Percentiles rank a stretch among this genome's conserved stretches.
Evolutionary conservation across 768 basidiomycete species (phyloP).

Genomic region (Suillus paluster): DNA sequence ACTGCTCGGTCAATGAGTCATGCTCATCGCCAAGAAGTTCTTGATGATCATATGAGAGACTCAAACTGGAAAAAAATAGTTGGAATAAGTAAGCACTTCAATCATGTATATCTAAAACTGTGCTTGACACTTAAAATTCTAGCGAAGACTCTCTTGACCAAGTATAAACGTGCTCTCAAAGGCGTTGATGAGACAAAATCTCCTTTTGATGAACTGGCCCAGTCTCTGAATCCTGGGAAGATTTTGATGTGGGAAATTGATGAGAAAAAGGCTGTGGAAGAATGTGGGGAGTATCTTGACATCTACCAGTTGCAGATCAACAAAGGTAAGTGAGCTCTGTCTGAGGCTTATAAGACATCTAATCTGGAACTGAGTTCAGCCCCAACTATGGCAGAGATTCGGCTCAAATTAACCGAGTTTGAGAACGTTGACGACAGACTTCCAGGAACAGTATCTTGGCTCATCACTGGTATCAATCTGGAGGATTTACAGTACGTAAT

Average conservation of each 20-base stretch:
- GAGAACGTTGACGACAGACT: background rate
- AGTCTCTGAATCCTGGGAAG: background rate
- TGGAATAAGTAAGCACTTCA: slow-evolving; percentile 20
- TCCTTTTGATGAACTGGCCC: background rate
- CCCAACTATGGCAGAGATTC: slow-evolving; percentile 11
- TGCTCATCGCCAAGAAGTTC: slow-evolving; percentile 32
- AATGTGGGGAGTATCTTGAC: slow-evolving; percentile 6
- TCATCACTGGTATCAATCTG: slow-evolving; percentile 5
- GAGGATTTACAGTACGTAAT: no score
- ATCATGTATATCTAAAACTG: no score
- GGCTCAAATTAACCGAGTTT: background rate
- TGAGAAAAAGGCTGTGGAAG: background rate
- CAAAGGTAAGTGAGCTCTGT: slow-evolving; percentile 8
- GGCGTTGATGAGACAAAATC: background rate
- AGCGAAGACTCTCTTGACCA: slow-evolving; percentile 5
- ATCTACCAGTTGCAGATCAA: slow-evolving; percentile 9
- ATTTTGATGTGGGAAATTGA: background rate
- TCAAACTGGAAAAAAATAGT: slow-evolving; percentile 39
- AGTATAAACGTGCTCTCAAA: background rate
- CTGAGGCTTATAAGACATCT: background rate
- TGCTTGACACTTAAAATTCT: background rate
- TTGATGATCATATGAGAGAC: slow-evolving; percentile 36
- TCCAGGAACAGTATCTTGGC: slow-evolving; percentile 4
- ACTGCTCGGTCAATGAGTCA: slow-evolving; percentile 25
- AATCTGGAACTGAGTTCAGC: background rate